Percentiles rank a stretch among this genome's conserved stretches.
Conservation (phyloP, 1,284 basidiomycete genomes). For the Cystobasidiaceae sp. region DNA sequence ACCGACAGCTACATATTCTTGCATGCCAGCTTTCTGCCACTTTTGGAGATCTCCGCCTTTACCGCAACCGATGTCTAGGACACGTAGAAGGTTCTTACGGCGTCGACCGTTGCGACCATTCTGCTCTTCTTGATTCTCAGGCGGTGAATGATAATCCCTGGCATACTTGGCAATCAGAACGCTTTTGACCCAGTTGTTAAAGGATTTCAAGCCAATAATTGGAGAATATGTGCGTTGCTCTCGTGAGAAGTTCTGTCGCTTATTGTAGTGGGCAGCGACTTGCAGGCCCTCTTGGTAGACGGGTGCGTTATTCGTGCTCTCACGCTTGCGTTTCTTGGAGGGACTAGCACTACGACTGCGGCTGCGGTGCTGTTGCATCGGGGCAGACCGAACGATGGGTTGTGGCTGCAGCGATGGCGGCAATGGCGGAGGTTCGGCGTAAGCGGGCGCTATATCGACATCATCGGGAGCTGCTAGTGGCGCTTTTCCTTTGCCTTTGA, state of each 20-base stretch:
- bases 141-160: conserved; percentile 23
- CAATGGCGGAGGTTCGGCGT: conserved; percentile 14
- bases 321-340: conserved; percentile 18
- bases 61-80: conserved; percentile 94
- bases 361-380: not conserved
- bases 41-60: conserved; percentile 97
- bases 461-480: not conserved
- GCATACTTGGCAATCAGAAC: conserved; percentile 85
- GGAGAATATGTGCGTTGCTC: conserved; percentile 80
- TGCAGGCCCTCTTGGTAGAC: not conserved
- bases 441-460: conserved; percentile 11
- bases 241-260: conserved; percentile 82
- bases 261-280: conserved; percentile 57
- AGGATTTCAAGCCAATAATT: conserved; percentile 91
- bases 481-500: conserved; percentile 20
- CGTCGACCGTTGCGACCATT: conserved; percentile 41
- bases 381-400: not conserved
- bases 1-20: conserved; percentile 78
- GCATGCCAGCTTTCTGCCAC: conserved; percentile 83
- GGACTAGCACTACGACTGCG: conserved; percentile 10
- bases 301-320: not conserved
- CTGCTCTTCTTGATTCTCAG: not conserved
- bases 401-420: conserved; percentile 11
- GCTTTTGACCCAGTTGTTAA: conserved; percentile 99
- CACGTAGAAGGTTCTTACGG: conserved; percentile 55